Percentiles rank a stretch among this genome's conserved stretches.
These are phyloP conservation scores for Malus hybrid DNA, from an alignment of 331 rosid genomes.

Conservation along the genomic window DNA sequence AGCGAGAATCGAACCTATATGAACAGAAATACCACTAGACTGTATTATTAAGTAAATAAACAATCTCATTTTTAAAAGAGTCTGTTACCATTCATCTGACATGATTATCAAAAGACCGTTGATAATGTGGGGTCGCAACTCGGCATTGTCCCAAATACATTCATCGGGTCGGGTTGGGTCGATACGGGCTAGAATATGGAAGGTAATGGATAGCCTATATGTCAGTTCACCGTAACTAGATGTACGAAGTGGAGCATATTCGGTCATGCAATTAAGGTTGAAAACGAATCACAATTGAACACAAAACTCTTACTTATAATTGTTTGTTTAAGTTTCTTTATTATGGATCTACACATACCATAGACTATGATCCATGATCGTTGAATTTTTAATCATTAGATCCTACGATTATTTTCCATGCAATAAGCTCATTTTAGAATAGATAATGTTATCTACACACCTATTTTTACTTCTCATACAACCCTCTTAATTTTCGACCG, in stretches of 20 bases:
- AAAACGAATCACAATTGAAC: background rate
- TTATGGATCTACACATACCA: background rate
- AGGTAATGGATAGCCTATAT: too few relatives aligned
- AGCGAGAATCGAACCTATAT: too few relatives aligned
- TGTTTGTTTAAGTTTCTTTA: background rate
- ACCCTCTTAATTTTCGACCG: too few relatives aligned
- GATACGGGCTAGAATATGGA: background rate
- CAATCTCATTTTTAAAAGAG: too few relatives aligned
- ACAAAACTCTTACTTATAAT: background rate
- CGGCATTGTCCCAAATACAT: background rate
- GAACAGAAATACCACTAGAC: too few relatives aligned
- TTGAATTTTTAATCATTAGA: too few relatives aligned
- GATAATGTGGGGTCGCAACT: background rate
- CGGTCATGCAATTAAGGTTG: background rate
- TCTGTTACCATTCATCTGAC: background rate
- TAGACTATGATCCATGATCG: background rate
- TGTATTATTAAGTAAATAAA: too few relatives aligned
- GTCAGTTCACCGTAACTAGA: background rate
- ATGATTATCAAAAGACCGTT: background rate
- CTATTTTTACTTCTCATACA: too few relatives aligned
- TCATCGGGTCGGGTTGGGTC: background rate
- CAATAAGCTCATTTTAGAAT: too few relatives aligned
- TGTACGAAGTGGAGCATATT: background rate
- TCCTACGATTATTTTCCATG: too few relatives aligned
- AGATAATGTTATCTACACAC: too few relatives aligned